Base-by-base conservation (phyloP, 306 rosid genomes). In the Pyrus betulifolia region DNA sequence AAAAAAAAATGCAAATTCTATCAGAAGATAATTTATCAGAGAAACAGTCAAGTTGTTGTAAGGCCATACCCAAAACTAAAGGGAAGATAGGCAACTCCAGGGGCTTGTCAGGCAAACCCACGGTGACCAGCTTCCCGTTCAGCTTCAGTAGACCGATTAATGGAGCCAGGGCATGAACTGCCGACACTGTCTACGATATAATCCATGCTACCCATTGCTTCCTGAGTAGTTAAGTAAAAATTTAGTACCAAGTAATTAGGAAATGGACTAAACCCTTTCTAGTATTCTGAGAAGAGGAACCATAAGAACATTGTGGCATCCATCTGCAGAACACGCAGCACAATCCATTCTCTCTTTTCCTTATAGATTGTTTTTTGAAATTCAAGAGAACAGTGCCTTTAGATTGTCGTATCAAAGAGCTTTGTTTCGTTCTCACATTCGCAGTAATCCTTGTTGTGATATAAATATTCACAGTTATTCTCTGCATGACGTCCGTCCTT, bases 111-210 rank as follows among this genome's bases (percentile, higher is more conserved):
- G 97, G 97, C 81, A 91, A 86, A 75, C 97, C 98, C 9, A 94
- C 80, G 58, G 89, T 84, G 74, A 91, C 67, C 83, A 94, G 86
- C 76, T 94, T 94, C 74, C 97, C 98, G 49, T 94, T 91, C 78
- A 94, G 52, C 88, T 91, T 94, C 83, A 94, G 86, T 13, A 94
- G 89, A 78, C 87, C 86, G 51, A 94, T 83, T 70, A 94, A 78
- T 25, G 96, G 93, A 68, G 70, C 61, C 30, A 94, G 88, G 30
- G 97, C 69, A 80, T 94, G 98, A 74, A 80, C 84, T 22, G 94
- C 97, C 23, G 97, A 85, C 27, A 94, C 87, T 31, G 97, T 94
- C 85, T 91, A 94, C 87, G 80, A 94, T 91, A 82, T 80, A 94
- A 86, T 94, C 98, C 87, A 94, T 84, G 57, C 91, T 90, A 58